These are phyloP conservation scores for Suillus plorans DNA, from an alignment of 768 basidiomycete species.

Conservation along the genomic window DNA sequence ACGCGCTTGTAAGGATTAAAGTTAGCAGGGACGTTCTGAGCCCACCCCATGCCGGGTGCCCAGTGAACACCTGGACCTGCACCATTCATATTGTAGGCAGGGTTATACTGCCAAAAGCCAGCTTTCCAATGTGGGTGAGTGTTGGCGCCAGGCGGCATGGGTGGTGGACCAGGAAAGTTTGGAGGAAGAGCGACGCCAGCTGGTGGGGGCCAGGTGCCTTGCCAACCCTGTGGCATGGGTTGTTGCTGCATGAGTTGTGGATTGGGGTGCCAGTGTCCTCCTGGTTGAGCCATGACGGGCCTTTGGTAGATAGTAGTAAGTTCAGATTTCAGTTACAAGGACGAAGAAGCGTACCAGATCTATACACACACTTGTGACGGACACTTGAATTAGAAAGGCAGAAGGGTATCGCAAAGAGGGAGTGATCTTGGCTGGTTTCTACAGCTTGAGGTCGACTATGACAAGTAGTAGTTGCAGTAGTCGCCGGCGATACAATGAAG, in stretches of 20 bases:
- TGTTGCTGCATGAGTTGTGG: conserved; percentile 32
- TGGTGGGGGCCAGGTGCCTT: conserved; percentile 37
- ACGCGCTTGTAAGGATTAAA: conserved; percentile 66
- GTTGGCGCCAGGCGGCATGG: conserved; percentile 50
- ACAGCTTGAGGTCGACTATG: background rate
- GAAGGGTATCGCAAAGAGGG: background rate
- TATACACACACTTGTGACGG: background rate
- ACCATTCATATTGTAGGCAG: conserved; percentile 28
- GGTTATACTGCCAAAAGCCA: conserved; percentile 54
- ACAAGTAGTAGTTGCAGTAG: background rate
- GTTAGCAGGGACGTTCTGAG: conserved; percentile 20
- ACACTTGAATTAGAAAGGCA: background rate
- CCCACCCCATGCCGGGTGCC: conserved; percentile 33
- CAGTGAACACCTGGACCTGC: conserved; percentile 23
- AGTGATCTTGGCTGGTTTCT: background rate
- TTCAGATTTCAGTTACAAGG: background rate
- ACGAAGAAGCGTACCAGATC: background rate
- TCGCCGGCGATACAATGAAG: background rate
- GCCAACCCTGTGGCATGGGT: conserved; percentile 30
- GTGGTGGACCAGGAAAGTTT: conserved; percentile 48
- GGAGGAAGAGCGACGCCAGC: conserved; percentile 29
- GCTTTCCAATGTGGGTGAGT: conserved; percentile 47
- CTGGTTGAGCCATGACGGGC: conserved; percentile 1
- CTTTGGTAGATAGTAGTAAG: background rate
- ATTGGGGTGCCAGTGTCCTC: conserved; percentile 29